These are phyloP conservation scores for Penicillium silybi DNA, from an alignment of 495 filamentous ascomycete genomes.

Conservation along the genomic window DNA sequence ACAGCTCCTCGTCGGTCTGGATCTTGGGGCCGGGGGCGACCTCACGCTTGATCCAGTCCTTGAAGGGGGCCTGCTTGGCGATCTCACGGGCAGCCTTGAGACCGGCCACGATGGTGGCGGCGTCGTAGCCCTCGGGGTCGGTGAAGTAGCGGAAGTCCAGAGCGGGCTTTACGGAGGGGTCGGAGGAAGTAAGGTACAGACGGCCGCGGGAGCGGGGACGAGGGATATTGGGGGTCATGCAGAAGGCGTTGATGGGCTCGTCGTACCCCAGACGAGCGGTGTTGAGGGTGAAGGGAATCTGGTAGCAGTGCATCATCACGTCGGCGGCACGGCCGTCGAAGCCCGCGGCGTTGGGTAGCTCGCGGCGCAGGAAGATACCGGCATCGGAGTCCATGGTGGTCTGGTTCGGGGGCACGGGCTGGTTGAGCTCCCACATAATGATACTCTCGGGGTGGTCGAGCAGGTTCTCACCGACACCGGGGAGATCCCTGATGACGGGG, in stretches of 20 bases:
- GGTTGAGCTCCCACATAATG: constrained; percentile 82
- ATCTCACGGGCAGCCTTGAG: constrained; percentile 67
- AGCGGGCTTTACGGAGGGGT: constrained; percentile 71
- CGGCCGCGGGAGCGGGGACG: constrained; percentile 71
- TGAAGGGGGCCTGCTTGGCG: constrained; percentile 68
- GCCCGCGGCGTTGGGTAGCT: constrained; percentile 58
- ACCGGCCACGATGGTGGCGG: constrained; percentile 75
- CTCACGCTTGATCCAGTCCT: constrained; percentile 74
- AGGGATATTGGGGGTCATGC: constrained; percentile 90
- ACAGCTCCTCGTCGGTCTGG: constrained; percentile 65
- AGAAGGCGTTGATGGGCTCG: constrained; percentile 71
- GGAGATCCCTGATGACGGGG: constrained; percentile 64
- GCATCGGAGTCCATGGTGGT: constrained; percentile 85
- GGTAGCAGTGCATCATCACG: constrained; percentile 91
- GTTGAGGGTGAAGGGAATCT: constrained; percentile 77
- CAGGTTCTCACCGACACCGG: constrained; percentile 76
- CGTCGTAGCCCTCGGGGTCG: constrained; percentile 78
- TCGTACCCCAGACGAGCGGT: constrained; percentile 71
- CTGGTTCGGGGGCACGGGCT: constrained; percentile 67
- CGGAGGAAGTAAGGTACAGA: constrained; percentile 65
- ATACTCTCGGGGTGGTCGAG: constrained; percentile 74
- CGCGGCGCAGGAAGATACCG: constrained; percentile 76
- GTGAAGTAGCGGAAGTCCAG: constrained; percentile 89
- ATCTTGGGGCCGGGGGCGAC: constrained; percentile 69
- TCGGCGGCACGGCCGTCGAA: constrained; percentile 67